Evolutionary conservation across 306 rosid species (phyloP).

Genomic region (Vigna nakashimae): DNA sequence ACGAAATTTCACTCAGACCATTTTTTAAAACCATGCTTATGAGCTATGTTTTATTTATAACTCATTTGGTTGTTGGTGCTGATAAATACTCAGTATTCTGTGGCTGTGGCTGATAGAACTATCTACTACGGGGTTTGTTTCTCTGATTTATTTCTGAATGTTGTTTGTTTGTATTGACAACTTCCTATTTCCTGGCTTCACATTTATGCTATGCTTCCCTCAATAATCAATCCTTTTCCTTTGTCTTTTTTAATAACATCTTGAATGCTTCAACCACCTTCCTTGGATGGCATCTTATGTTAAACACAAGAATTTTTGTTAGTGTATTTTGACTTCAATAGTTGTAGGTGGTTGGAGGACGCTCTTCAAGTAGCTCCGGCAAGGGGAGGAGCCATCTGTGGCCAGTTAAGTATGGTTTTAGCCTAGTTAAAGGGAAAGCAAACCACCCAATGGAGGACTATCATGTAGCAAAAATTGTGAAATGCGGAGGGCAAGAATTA

Average conservation of each 20-base stretch:
- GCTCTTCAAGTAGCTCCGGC: conserved; percentile 75
- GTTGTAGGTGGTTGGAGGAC: conserved; percentile 74
- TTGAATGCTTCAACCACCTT: neutral
- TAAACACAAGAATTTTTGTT: neutral
- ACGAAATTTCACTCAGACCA: neutral
- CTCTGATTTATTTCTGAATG: conserved; percentile 6
- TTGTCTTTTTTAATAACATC: neutral
- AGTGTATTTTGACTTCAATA: conserved; percentile 31
- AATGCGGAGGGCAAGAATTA: conserved; percentile 60
- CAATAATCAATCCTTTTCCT: neutral
- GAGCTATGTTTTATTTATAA: conserved; percentile 24
- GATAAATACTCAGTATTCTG: neutral
- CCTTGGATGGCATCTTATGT: conserved; percentile 17
- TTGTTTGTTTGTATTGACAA: neutral
- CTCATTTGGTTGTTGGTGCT: conserved; percentile 19
- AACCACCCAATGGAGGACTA: conserved; percentile 93
- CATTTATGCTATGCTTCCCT: conserved; percentile 12
- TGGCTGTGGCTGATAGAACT: conserved; percentile 11
- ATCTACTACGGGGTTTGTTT: neutral
- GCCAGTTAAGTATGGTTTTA: conserved; percentile 81
- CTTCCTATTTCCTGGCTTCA: conserved; percentile 19
- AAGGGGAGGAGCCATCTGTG: conserved; percentile 74
- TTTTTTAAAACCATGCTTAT: neutral
- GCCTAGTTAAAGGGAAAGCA: conserved; percentile 89
- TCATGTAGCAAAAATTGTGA: conserved; percentile 76